Conservation (phyloP, 768 basidiomycete genomes). For the Serendipita vermifera region DNA sequence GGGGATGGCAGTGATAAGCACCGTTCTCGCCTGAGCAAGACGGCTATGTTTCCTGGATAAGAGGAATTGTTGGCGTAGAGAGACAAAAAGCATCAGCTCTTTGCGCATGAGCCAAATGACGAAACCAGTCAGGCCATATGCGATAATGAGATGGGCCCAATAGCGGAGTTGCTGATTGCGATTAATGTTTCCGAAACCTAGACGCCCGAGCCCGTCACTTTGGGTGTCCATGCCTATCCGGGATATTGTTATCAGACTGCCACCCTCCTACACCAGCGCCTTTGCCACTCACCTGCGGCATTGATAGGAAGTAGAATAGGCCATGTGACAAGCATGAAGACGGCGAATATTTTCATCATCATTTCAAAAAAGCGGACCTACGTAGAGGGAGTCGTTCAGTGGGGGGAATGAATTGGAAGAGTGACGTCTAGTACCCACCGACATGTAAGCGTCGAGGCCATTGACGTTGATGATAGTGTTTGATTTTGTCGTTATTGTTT, state of each 20-base stretch:
- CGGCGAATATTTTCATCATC: conserved; percentile 48
- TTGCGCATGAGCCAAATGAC: conserved; percentile 46
- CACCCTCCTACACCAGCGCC: no score
- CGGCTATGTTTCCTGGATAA: conserved; percentile 44
- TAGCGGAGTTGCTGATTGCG: neutral
- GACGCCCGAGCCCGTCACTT: neutral
- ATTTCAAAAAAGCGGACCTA: conserved; percentile 38
- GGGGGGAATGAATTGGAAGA: neutral
- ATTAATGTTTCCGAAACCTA: conserved; percentile 4
- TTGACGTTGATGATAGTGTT: conserved; percentile 44
- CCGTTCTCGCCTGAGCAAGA: conserved; percentile 52
- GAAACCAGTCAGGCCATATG: conserved; percentile 31
- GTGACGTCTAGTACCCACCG: conserved; percentile 16
- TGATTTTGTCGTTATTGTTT: conserved; percentile 30
- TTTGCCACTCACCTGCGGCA: no score
- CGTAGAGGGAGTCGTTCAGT: neutral
- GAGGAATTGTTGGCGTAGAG: conserved; percentile 31
- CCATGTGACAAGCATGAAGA: conserved; percentile 54
- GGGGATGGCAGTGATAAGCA: conserved; percentile 53
- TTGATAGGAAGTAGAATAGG: conserved; percentile 47
- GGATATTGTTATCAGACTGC: no score
- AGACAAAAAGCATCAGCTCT: conserved; percentile 41
- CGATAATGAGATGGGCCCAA: neutral
- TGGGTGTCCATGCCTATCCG: neutral
- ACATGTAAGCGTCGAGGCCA: conserved; percentile 53